Conservation (phyloP, 2,329 filamentous ascomycete species). For the Chaetomium olivaceum region DNA sequence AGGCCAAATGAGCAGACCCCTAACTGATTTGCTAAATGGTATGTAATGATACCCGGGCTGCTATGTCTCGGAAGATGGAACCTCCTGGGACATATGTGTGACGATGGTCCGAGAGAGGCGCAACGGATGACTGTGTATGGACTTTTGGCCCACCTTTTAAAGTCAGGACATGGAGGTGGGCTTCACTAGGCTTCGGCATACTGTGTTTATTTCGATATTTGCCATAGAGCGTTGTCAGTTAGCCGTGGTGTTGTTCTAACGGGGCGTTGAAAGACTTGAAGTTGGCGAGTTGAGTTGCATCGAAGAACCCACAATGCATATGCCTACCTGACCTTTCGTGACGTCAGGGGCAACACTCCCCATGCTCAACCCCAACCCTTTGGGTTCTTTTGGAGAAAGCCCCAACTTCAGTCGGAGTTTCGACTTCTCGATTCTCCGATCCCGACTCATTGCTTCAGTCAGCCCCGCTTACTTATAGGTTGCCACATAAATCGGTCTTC, state of each 20-base stretch:
- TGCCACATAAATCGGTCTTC: conserved; percentile 5
- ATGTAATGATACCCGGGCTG: conserved; percentile 1
- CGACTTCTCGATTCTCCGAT: not conserved
- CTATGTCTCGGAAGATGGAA: not conserved
- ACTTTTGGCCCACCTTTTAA: not conserved
- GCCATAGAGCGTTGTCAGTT: not conserved
- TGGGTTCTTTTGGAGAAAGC: not conserved
- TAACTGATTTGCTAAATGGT: conserved; percentile 6
- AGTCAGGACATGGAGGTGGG: too few relatives aligned
- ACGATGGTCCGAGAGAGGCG: not conserved
- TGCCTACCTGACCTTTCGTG: not conserved
- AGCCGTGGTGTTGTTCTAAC: not conserved
- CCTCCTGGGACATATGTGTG: not conserved
- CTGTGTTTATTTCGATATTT: not conserved
- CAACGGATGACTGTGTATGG: too few relatives aligned
- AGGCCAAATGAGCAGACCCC: conserved; percentile 19
- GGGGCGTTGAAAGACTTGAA: not conserved
- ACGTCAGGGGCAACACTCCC: not conserved
- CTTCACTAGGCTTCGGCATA: too few relatives aligned
- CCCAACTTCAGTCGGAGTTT: not conserved
- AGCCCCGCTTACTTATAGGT: not conserved
- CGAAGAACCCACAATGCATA: not conserved
- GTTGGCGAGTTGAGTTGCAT: too few relatives aligned
- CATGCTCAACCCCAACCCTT: not conserved
- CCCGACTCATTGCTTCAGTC: not conserved